Conservation (phyloP, 768 basidiomycete species). For the Boletus tomentosulus region DNA sequence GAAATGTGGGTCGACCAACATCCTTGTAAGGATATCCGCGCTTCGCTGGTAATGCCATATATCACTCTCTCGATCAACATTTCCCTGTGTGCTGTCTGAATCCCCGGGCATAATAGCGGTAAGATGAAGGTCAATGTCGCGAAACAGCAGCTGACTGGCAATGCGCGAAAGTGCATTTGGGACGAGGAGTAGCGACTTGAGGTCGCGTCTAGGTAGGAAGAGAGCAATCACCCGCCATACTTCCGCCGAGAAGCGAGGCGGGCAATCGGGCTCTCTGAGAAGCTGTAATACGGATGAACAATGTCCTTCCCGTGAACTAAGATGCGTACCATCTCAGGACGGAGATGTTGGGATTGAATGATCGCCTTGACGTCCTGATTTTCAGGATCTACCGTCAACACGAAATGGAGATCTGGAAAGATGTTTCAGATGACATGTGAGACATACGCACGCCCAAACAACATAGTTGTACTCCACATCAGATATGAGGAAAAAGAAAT, state of each 20-base stretch:
- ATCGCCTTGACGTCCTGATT: constrained; percentile 65
- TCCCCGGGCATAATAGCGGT: constrained; percentile 29
- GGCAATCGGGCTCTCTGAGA: constrained; percentile 37
- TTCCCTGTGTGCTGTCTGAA: neutral
- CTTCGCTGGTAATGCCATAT: constrained; percentile 53
- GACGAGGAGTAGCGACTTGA: constrained; percentile 59
- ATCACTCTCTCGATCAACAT: constrained; percentile 35
- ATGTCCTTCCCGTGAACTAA: neutral
- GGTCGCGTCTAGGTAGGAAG: constrained; percentile 59
- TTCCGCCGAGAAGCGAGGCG: constrained; percentile 61
- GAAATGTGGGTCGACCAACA: constrained; percentile 58
- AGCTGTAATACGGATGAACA: constrained; percentile 17
- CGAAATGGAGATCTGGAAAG: constrained; percentile 59
- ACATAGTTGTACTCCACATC: too few relatives aligned
- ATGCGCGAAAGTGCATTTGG: constrained; percentile 68
- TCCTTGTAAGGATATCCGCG: constrained; percentile 65
- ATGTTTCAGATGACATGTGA: constrained; percentile 4
- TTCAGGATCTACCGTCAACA: constrained; percentile 58
- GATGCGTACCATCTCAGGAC: constrained; percentile 52
- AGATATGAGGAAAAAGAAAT: neutral
- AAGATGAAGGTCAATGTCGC: constrained; percentile 61
- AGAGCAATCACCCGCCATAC: constrained; percentile 68
- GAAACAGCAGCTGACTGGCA: constrained; percentile 64
- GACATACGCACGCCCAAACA: neutral
- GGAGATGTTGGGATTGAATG: constrained; percentile 47